These are phyloP conservation scores for Escallonia herrerae DNA, from an alignment of 129 eudicot genomes.

Conservation along the genomic window DNA sequence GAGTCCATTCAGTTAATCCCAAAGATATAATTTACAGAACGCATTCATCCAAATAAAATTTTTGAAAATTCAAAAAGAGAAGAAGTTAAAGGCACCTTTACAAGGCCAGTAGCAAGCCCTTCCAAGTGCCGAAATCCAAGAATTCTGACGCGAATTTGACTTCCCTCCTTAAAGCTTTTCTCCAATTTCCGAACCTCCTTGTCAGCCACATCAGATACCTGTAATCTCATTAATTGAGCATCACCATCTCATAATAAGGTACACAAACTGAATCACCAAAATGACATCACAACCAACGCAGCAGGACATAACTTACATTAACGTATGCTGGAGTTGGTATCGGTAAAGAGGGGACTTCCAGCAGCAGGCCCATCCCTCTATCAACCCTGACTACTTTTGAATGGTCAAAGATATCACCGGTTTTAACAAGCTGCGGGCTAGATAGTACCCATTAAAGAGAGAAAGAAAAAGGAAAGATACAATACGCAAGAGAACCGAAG, in stretches of 20 bases:
- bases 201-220: conserved; percentile 80
- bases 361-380: conserved; percentile 67
- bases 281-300: conserved; percentile 1
- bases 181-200: conserved; percentile 69
- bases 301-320: conserved; percentile 42
- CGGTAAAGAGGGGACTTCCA: conserved; percentile 71
- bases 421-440: conserved; percentile 57
- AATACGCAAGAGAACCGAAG: not conserved
- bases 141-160: conserved; percentile 70
- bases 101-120: conserved; percentile 80
- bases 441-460: conserved; percentile 11
- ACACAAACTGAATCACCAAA: not conserved
- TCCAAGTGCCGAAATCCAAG: conserved; percentile 82
- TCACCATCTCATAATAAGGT: conserved; percentile 1
- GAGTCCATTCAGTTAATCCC: no score
- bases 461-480: not conserved
- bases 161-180: conserved; percentile 82
- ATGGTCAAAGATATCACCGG: conserved; percentile 77
- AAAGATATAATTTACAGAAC: no score
- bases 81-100: conserved; percentile 51
- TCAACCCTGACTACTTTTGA: conserved; percentile 81
- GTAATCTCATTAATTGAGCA: conserved; percentile 10
- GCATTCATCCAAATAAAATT: no score
- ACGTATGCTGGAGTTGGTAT: conserved; percentile 87
- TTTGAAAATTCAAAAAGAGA: not conserved